These are phyloP conservation scores for Phlyctochytrium planicorne DNA, from an alignment of 192 early-diverging fungal species.

Conservation along the genomic window DNA sequence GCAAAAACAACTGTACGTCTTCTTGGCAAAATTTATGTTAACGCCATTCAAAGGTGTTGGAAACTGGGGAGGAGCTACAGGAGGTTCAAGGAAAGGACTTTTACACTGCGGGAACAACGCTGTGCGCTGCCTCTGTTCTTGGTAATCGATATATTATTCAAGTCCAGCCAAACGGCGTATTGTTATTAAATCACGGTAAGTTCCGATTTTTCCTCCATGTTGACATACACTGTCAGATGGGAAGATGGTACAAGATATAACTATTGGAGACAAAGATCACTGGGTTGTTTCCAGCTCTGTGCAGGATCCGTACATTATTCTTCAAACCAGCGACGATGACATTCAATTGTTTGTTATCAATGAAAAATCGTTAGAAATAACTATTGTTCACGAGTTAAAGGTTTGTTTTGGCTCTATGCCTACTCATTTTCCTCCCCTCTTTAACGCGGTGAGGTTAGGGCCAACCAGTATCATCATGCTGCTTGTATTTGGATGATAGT, in stretches of 20 bases:
- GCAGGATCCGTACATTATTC: conserved; percentile 76
- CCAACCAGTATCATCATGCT: conserved; percentile 32
- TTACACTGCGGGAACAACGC: conserved; percentile 69
- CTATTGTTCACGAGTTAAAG: conserved; percentile 31
- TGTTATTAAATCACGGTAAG: conserved; percentile 67
- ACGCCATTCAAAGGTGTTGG: conserved; percentile 57
- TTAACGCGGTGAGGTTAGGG: conserved; percentile 22
- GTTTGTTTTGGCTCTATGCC: conserved; percentile 11
- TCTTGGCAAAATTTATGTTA: neutral
- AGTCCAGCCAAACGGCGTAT: conserved; percentile 71
- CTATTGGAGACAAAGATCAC: conserved; percentile 39
- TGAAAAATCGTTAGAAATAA: conserved; percentile 33
- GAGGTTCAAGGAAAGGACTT: conserved; percentile 78
- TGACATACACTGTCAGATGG: too few relatives aligned
- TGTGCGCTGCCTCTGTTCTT: conserved; percentile 73
- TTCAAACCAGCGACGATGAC: conserved; percentile 65
- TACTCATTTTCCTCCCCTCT: neutral
- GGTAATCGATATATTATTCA: conserved; percentile 78
- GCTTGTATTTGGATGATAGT: conserved; percentile 53
- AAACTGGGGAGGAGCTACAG: conserved; percentile 77
- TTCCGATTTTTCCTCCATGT: too few relatives aligned
- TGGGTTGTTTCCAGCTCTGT: conserved; percentile 73
- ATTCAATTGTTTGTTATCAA: conserved; percentile 62
- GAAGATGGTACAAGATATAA: conserved; percentile 49
- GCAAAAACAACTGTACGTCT: conserved; percentile 60